phyloP scores from a whole-genome alignment of 228 moss, liverwort and hornwort species.

The Sphagnum magellanicum region DNA sequence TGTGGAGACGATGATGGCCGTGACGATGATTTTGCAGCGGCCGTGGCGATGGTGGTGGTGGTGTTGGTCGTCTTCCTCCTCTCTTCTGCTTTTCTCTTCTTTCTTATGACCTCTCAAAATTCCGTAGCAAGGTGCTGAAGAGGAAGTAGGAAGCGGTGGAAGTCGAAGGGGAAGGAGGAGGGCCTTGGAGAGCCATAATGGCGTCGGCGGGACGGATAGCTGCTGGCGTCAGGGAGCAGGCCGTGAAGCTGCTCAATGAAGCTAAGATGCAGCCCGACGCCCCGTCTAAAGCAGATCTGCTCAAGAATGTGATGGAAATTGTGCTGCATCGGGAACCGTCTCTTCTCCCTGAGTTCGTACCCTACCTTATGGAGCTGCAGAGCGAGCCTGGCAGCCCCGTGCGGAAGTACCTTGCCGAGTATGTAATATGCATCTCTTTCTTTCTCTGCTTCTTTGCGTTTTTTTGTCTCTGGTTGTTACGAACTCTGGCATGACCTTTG shows the following conservation, averaged over 20 bases:
- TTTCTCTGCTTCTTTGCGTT: constrained; percentile 4
- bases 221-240: constrained; percentile 69
- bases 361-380: constrained; percentile 86
- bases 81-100: too few relatives aligned
- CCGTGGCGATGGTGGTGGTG: too few relatives aligned
- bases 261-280: constrained; percentile 73
- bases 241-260: constrained; percentile 62
- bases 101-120: too few relatives aligned
- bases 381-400: constrained; percentile 70
- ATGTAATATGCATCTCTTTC: constrained; percentile 13
- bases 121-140: too few relatives aligned
- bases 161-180: neutral
- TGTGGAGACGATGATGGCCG: too few relatives aligned
- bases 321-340: constrained; percentile 69
- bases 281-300: constrained; percentile 55
- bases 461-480: neutral
- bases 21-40: too few relatives aligned
- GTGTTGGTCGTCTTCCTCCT: too few relatives aligned
- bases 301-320: constrained; percentile 85
- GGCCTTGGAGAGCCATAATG: constrained; percentile 7
- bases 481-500: neutral
- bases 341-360: constrained; percentile 76
- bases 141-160: too few relatives aligned
- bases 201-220: constrained; percentile 72
- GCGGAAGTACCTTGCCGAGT: constrained; percentile 92